Evolutionary conservation across 2,329 filamentous ascomycete genomes (phyloP), one percentile per base, ranked within the genome.

Genomic region (Elsinoe perseae): DNA sequence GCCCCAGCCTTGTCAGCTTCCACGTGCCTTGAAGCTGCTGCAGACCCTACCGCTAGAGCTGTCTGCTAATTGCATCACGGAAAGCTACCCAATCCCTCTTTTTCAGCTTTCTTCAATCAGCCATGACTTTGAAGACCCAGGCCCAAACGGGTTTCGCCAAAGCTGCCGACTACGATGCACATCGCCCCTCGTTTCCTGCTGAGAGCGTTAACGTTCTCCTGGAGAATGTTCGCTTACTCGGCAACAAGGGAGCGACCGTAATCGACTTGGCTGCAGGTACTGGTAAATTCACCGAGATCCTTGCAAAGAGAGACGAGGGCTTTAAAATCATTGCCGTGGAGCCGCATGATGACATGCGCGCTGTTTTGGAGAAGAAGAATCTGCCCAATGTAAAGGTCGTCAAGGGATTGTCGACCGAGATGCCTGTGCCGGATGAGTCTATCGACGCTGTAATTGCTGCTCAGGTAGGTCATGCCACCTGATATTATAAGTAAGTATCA

Each of bases 211-310:
- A 80, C 18, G 69, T 71, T 32, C 77, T 90, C 16, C 76, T 90
- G 2, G 62, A 66, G 14, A 73, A 76, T 50, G 71, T 86, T n/a
- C 69, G 73, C 4, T 67, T 88, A 7, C 69, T 73, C 25, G 75
- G 73, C 23, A 60, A 59, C 44, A 60, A 64, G 20, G 70, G 73
- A 44, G 77, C 77, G 12, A 75, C 70, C 43, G 70, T 87, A 38
- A 67, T 87, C 21, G 85, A 88, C 65, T 72, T 88, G 16, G 85
- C 79, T 1, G 82, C 83, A 2, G 84, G 85, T 0, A 87, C 84
- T 0, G 85, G 85, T 23, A 87, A 87, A 64, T 83, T 87, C 64
- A 87, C 85, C 0, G 81, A 84, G 66, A 63, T 77, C 16, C 73
- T 89, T 30, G 79, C 81, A 5, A 71, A 68, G 12, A 73, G 84